A percentile compares a stretch with the other conserved stretches of the same genome.
These are phyloP conservation scores for Aspergillus ruber DNA, from an alignment of 2,329 filamentous ascomycete genomes.

Conservation along the genomic window DNA sequence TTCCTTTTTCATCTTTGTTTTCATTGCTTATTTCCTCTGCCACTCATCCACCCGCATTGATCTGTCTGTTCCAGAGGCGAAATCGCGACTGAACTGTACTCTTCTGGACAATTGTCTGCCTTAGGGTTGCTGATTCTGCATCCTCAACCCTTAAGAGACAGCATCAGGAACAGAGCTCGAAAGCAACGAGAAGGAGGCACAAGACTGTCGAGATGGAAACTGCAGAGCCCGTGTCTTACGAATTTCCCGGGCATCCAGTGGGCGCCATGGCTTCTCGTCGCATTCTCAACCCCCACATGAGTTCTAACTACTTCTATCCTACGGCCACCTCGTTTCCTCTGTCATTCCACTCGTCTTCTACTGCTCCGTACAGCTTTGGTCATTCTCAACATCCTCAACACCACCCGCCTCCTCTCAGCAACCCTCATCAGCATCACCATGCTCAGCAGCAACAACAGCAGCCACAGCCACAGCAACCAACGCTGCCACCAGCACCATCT, in stretches of 20 bases:
- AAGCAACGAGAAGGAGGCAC: conserved; percentile 1
- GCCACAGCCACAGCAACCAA: not conserved
- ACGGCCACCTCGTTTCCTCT: conserved; percentile 29
- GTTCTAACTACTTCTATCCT: conserved; percentile 31
- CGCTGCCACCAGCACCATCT: conserved; percentile 3
- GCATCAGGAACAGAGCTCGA: not conserved
- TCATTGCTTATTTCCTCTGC: not conserved
- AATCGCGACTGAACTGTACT: no score
- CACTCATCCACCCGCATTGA: no score
- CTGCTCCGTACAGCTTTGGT: conserved; percentile 24
- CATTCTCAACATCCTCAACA: conserved; percentile 23
- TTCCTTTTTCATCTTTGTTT: not conserved
- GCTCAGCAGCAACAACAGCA: not conserved
- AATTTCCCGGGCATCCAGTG: conserved; percentile 32
- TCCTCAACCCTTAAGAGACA: not conserved
- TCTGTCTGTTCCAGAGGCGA: no score
- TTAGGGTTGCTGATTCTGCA: not conserved
- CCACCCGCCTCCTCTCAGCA: conserved; percentile 2
- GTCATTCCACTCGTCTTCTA: conserved; percentile 28
- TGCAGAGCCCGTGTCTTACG: conserved; percentile 35
- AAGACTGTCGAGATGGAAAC: conserved; percentile 30
- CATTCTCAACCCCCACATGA: conserved; percentile 29
- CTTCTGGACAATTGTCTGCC: not conserved
- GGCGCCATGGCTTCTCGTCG: conserved; percentile 31
- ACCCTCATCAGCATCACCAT: not conserved